Percentiles rank a stretch among this genome's conserved stretches.
Evolutionary conservation across 2,329 filamentous ascomycete species (phyloP).

Genomic region (Pseudonectria buxi): DNA sequence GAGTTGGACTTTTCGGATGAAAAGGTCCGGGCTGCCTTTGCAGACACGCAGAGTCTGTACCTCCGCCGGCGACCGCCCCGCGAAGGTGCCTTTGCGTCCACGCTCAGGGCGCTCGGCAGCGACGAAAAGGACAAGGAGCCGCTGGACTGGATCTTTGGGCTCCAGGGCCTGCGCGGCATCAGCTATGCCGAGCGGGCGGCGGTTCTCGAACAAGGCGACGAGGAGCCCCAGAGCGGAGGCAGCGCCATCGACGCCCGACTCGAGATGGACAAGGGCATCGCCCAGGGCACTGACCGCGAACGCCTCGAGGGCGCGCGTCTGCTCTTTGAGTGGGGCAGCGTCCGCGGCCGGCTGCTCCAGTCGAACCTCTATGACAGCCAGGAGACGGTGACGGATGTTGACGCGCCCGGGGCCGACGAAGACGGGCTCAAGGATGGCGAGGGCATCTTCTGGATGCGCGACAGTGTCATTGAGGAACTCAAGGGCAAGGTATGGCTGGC

Average conservation of each 20-base stretch:
- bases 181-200: constrained; percentile 61
- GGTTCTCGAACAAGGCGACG: constrained; percentile 47
- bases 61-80: constrained; percentile 64
- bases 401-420: constrained; percentile 17
- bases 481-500: constrained; percentile 50
- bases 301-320: constrained; percentile 43
- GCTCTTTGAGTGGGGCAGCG: constrained; percentile 51
- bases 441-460: constrained; percentile 47
- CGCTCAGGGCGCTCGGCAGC: constrained; percentile 63
- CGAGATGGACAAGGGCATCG: constrained; percentile 49
- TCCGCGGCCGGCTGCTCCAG: constrained; percentile 30
- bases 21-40: constrained; percentile 54
- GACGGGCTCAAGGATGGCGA: constrained; percentile 21
- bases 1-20: constrained; percentile 67
- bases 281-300: constrained; percentile 34
- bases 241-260: constrained; percentile 63
- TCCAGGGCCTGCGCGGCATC: constrained; percentile 47
- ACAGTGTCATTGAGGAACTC: constrained; percentile 47
- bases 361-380: constrained; percentile 27
- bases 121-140: constrained; percentile 33
- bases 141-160: constrained; percentile 68
- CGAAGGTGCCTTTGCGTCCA: constrained; percentile 65
- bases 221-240: constrained; percentile 38
- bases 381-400: constrained; percentile 24
- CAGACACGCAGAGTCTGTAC: constrained; percentile 63